Evolutionary conservation across 2,329 filamentous ascomycete genomes (phyloP).

Genomic region (Thelonectria rubi): DNA sequence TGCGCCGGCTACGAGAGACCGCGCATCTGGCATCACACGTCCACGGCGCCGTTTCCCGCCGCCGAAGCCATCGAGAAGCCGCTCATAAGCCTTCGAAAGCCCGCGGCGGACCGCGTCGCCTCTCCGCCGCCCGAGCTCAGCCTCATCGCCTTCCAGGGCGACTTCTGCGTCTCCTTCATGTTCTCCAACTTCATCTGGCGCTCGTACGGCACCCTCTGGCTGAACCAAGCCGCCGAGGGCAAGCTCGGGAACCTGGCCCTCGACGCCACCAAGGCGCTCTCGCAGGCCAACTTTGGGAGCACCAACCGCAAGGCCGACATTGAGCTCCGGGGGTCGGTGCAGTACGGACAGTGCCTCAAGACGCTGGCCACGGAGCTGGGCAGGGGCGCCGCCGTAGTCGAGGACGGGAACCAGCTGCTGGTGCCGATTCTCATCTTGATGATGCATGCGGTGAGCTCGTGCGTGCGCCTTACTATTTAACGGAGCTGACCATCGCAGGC

Average conservation of each 20-base stretch:
- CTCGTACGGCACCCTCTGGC: constrained; percentile 28
- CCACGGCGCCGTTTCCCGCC: constrained; percentile 18
- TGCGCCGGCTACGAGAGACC: constrained; percentile 20
- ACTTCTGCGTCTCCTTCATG: constrained; percentile 34
- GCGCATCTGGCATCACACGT: constrained; percentile 23
- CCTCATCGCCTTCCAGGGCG: constrained; percentile 30
- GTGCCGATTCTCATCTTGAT: constrained; percentile 24
- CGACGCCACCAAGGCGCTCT: constrained; percentile 23
- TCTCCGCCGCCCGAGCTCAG: constrained; percentile 31
- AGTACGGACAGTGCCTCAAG: constrained; percentile 23
- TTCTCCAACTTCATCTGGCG: constrained; percentile 35
- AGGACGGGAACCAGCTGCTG: constrained; percentile 8
- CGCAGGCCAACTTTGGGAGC: constrained; percentile 23
- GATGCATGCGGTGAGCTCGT: constrained; percentile 22
- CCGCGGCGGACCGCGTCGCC: neutral
- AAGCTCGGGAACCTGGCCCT: constrained; percentile 26
- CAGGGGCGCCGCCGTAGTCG: neutral
- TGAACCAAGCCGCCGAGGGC: constrained; percentile 29
- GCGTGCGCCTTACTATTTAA: fast-evolving
- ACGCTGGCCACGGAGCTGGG: constrained; percentile 15
- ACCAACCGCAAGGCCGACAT: constrained; percentile 16
- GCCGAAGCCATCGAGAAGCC: neutral
- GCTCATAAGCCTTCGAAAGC: neutral
- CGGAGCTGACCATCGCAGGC: constrained; percentile 1
- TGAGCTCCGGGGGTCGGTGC: constrained; percentile 15